Percentiles rank a stretch among this genome's conserved stretches.
Conservation (phyloP, 2,329 filamentous ascomycete genomes). For the Fusarium cicatricum region DNA sequence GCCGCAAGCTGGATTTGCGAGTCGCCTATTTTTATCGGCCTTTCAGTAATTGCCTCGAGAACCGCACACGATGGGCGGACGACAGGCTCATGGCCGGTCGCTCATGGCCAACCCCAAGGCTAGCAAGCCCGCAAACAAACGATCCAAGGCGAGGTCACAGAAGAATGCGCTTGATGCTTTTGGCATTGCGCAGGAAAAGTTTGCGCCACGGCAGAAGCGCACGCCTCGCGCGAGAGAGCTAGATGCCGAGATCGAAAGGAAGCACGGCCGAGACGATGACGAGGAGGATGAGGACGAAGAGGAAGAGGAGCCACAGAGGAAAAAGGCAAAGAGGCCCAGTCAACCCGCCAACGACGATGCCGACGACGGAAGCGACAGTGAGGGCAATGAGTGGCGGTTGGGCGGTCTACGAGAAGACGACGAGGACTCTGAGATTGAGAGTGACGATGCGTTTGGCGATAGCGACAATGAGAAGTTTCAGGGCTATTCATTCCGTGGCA, state of each 20-base stretch:
- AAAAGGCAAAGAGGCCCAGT: slow-evolving; percentile 53
- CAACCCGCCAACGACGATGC: slow-evolving; percentile 60
- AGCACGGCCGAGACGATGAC: slow-evolving; percentile 55
- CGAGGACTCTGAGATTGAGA: slow-evolving; percentile 71
- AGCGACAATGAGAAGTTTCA: slow-evolving; percentile 89
- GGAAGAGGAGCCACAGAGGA: slow-evolving; percentile 52
- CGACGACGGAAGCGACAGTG: slow-evolving; percentile 83
- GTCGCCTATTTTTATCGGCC: slow-evolving; percentile 7
- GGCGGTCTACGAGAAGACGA: slow-evolving; percentile 67
- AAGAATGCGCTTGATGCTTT: slow-evolving; percentile 65
- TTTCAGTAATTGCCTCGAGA: slow-evolving; percentile 3
- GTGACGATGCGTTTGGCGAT: slow-evolving; percentile 84
- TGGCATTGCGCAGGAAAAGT: slow-evolving; percentile 62
- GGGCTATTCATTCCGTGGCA: slow-evolving; percentile 68
- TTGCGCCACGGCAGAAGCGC: slow-evolving; percentile 56
- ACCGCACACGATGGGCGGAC: slow-evolving; percentile 60
- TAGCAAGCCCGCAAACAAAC: slow-evolving; percentile 46
- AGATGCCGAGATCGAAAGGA: slow-evolving; percentile 56
- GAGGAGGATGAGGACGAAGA: slow-evolving; percentile 62
- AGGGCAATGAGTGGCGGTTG: slow-evolving; percentile 85
- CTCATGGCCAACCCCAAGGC: slow-evolving; percentile 52
- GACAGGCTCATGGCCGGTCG: slow-evolving; percentile 65
- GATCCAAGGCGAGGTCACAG: slow-evolving; percentile 58
- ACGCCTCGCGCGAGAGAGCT: slow-evolving; percentile 61
- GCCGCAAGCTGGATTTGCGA: slow-evolving; percentile 28